phyloP scores from a whole-genome alignment of 2,329 filamentous ascomycete species.

The Cercospora citrullina region DNA sequence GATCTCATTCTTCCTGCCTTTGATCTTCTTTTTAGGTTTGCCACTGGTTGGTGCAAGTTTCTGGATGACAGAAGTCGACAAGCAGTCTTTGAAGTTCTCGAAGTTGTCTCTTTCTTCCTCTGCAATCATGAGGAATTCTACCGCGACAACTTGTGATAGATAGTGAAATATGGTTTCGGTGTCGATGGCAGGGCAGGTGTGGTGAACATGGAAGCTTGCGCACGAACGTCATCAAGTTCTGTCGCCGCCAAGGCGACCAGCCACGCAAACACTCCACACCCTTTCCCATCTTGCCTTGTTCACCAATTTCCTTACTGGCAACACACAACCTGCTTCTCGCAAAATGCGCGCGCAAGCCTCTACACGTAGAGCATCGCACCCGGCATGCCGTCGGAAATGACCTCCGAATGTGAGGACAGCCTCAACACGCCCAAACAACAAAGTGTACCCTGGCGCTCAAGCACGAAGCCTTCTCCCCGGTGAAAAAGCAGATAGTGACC shows the following conservation, averaged over 20 bases:
- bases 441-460: neutral
- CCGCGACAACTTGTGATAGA: neutral
- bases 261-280: neutral
- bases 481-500: neutral
- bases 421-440: neutral
- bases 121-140: conserved; percentile 34
- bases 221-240: neutral
- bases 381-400: conserved; percentile 1
- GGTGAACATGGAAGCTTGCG: neutral
- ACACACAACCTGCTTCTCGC: neutral
- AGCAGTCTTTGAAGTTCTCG: conserved; percentile 70
- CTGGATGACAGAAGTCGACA: conserved; percentile 68
- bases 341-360: neutral
- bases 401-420: neutral
- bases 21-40: conserved; percentile 50
- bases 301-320: neutral
- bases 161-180: neutral
- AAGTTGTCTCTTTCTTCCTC: conserved; percentile 56
- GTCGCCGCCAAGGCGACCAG: neutral
- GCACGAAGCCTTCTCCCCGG: neutral
- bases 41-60: conserved; percentile 53
- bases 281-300: neutral
- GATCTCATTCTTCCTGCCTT: conserved; percentile 44
- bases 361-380: neutral
- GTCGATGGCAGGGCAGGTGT: neutral